These are phyloP conservation scores for Cyclotella baltica DNA, from an alignment of 108 stramenopile genomes.

Conservation along the genomic window DNA sequence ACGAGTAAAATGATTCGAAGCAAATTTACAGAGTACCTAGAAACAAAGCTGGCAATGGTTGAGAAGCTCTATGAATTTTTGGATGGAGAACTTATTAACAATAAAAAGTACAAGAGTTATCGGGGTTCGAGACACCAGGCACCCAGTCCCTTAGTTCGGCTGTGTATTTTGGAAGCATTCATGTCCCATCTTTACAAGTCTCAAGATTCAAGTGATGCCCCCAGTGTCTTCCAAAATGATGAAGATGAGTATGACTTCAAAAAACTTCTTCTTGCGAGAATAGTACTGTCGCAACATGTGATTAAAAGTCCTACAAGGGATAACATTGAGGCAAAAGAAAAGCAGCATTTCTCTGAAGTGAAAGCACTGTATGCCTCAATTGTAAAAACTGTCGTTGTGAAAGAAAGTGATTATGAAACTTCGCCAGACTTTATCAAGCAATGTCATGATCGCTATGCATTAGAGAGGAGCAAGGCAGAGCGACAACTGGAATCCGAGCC, in stretches of 20 bases:
- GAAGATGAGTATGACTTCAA: constrained; percentile 34
- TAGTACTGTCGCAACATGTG: constrained; percentile 24
- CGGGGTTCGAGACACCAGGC: constrained; percentile 1
- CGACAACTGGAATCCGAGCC: neutral
- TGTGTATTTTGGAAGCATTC: constrained; percentile 38
- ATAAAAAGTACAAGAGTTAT: neutral
- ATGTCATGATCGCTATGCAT: constrained; percentile 10
- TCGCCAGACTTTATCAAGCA: constrained; percentile 16
- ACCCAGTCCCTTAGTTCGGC: constrained; percentile 13
- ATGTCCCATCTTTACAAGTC: constrained; percentile 9
- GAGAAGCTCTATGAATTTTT: constrained; percentile 20
- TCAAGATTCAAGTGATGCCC: neutral
- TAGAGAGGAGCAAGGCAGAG: constrained; percentile 1
- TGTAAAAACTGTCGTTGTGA: constrained; percentile 19
- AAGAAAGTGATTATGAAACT: neutral
- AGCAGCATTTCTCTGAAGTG: constrained; percentile 14
- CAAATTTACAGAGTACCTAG: constrained; percentile 20
- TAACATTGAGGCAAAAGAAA: constrained; percentile 18
- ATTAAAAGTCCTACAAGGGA: constrained; percentile 10
- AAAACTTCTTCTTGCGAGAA: constrained; percentile 32
- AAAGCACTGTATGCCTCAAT: constrained; percentile 4
- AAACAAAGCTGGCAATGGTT: constrained; percentile 20
- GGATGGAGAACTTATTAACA: constrained; percentile 3
- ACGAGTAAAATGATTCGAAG: constrained; percentile 16
- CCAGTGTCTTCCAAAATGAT: constrained; percentile 26